These are phyloP conservation scores for Debaryomyces fabryi DNA, from an alignment of 1,139 yeast genomes.

Conservation along the genomic window DNA sequence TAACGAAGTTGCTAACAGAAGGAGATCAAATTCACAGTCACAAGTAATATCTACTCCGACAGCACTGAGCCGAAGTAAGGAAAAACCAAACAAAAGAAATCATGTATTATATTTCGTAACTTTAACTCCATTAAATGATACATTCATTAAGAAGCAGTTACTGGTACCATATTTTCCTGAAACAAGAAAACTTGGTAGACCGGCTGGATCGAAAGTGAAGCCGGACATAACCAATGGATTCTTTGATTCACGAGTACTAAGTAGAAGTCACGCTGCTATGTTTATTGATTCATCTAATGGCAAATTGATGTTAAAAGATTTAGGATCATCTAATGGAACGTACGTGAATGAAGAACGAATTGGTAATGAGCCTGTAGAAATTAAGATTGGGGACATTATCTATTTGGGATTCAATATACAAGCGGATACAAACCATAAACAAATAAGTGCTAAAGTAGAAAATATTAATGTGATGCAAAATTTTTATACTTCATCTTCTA, in stretches of 20 bases:
- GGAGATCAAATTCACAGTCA: slow-evolving; percentile 45
- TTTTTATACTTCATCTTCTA: slow-evolving; percentile 14
- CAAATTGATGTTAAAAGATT: slow-evolving; percentile 75
- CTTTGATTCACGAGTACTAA: slow-evolving; percentile 90
- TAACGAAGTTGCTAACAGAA: slow-evolving; percentile 20
- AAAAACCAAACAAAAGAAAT: slow-evolving; percentile 28
- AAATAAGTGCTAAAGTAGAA: slow-evolving; percentile 76
- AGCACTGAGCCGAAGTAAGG: slow-evolving; percentile 15
- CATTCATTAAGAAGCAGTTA: slow-evolving; percentile 78
- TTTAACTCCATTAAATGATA: slow-evolving; percentile 73
- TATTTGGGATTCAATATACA: slow-evolving; percentile 93
- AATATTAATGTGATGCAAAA: slow-evolving; percentile 63
- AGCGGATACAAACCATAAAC: slow-evolving; percentile 78
- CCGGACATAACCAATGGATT: slow-evolving; percentile 87
- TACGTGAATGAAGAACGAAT: slow-evolving; percentile 79
- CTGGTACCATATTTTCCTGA: slow-evolving; percentile 84
- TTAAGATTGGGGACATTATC: slow-evolving; percentile 74
- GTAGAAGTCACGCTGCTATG: slow-evolving; percentile 91
- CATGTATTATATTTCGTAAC: slow-evolving; percentile 59
- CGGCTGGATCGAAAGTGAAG: slow-evolving; percentile 68
- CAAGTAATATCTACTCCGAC: slow-evolving; percentile 26
- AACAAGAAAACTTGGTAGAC: slow-evolving; percentile 85
- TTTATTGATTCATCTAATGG: slow-evolving; percentile 73
- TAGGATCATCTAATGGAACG: slow-evolving; percentile 93
- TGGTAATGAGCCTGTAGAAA: slow-evolving; percentile 62